phyloP scores from a whole-genome alignment of 2,329 filamentous ascomycete genomes.

The Sclerotinia minor region DNA sequence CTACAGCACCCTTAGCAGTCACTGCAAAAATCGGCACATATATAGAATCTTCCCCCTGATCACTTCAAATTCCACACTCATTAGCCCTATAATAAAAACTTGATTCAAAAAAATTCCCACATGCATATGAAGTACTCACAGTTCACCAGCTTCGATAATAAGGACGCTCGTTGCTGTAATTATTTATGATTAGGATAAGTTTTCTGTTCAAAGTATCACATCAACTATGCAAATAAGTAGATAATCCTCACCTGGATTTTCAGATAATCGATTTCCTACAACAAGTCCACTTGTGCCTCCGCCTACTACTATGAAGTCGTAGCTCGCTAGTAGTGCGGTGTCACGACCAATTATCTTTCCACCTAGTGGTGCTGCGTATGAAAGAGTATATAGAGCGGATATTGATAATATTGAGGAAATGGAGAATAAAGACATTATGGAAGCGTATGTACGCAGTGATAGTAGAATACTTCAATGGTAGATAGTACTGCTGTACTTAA shows the following conservation, averaged over 20 bases:
- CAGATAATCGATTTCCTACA: conserved; percentile 23
- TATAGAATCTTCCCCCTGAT: conserved; percentile 23
- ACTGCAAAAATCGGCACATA: conserved; percentile 12
- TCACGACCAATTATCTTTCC: conserved; percentile 12
- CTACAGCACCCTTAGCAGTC: conserved; percentile 24
- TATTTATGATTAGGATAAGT: background rate
- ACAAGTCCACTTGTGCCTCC: conserved; percentile 20
- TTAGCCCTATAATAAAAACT: background rate
- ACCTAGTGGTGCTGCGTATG: background rate
- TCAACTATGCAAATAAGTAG: background rate
- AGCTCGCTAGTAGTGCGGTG: background rate
- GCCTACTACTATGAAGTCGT: conserved; percentile 21
- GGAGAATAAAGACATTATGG: background rate
- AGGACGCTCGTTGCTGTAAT: conserved; percentile 19
- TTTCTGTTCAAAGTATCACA: background rate
- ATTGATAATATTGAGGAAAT: background rate
- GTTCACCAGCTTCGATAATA: conserved; percentile 23
- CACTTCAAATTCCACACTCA: background rate
- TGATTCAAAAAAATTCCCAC: background rate
- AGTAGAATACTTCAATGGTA: background rate
- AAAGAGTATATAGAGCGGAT: background rate
- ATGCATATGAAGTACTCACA: conserved; percentile 13
- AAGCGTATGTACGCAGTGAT: background rate
- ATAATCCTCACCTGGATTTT: conserved; percentile 16
- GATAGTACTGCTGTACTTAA: background rate